Base-by-base conservation (phyloP, 805 yeast genomes). In the Yarrowia osloensis region DNA sequence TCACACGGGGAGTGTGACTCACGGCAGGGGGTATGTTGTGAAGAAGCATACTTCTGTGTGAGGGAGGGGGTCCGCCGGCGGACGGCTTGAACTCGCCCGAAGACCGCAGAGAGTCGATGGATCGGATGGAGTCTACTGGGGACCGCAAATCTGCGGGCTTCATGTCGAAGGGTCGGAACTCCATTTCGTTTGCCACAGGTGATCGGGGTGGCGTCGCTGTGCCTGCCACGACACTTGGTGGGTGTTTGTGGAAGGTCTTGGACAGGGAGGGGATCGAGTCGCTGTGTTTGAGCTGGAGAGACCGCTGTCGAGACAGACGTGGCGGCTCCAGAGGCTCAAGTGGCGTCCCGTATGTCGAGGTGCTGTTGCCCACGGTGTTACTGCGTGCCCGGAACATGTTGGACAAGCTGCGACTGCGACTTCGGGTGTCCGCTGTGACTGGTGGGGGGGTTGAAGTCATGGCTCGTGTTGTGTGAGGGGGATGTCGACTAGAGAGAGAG, bases 311-410 rank as follows among this genome's bases (percentile, higher is more conserved):
- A 19, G 63, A 39, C 28, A 57, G 49, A 0, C 35, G 49, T 28
- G 63, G 63, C 3, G 49, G 63, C 63, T 57, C 63, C 26, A 37
- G 28, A 1, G 47, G 63, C 35, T 57, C 63, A 1, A 17, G 31
- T 11, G 31, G 49, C 24, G 61, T 4, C 12, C 33, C 33, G 11
- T 35, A 37, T 28, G 37, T 28, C 31, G 42, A 35, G 19, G 63
- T 12, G 26, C 46, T 6, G 17, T 40, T 40, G 6, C 63, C 63
- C 3, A 40, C 49, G 4, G 63, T 57, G 49, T 57, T 26, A 19
- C 63, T 57, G 47, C 63, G 63, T 4, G 63, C 63, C 21, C 63
- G 33, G 5, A 57, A 57, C 63, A 57, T 57, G 63, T 57, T 57
- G 37, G 63, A 57, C 37, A 57, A 17, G 42, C 63, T 57, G 37